phyloP scores from a whole-genome alignment of 192 early-diverging fungal genomes.

The Coemansia sp. region DNA sequence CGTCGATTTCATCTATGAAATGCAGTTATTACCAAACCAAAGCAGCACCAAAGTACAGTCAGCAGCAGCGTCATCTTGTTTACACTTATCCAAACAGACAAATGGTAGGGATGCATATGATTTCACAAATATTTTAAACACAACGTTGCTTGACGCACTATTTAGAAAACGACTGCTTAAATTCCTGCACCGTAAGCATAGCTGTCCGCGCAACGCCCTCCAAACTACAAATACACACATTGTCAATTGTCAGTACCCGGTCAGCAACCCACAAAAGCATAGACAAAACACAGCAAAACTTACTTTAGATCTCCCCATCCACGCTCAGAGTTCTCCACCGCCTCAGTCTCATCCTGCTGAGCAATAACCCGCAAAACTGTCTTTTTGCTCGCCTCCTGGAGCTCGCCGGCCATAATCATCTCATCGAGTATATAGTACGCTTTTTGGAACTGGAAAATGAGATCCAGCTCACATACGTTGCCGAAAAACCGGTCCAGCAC shows the following conservation, averaged over 20 bases:
- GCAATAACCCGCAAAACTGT: conserved; percentile 67
- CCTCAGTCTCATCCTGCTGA: conserved; percentile 75
- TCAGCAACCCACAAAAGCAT: background rate
- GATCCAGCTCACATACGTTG: conserved; percentile 93
- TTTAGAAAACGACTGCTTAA: conserved; percentile 42
- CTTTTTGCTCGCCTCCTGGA: conserved; percentile 93
- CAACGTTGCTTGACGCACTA: conserved; percentile 4
- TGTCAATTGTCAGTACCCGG: background rate
- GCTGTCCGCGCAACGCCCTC: conserved; percentile 54
- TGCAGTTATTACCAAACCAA: too few relatives aligned
- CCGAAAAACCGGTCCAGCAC: conserved; percentile 96
- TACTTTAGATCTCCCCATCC: conserved; percentile 58
- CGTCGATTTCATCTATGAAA: too few relatives aligned
- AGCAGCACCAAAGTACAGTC: too few relatives aligned
- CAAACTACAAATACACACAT: conserved; percentile 23
- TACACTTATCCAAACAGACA: background rate
- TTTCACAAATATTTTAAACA: background rate
- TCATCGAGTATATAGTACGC: conserved; percentile 88
- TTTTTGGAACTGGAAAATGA: conserved; percentile 98
- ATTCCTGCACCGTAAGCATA: conserved; percentile 48
- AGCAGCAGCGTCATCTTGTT: too few relatives aligned
- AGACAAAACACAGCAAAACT: conserved; percentile 1
- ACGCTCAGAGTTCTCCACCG: conserved; percentile 70
- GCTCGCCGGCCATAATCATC: conserved; percentile 85
- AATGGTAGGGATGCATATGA: background rate